Conservation (phyloP, 2,329 filamentous ascomycete species). For the Lachnum nothofagi region DNA sequence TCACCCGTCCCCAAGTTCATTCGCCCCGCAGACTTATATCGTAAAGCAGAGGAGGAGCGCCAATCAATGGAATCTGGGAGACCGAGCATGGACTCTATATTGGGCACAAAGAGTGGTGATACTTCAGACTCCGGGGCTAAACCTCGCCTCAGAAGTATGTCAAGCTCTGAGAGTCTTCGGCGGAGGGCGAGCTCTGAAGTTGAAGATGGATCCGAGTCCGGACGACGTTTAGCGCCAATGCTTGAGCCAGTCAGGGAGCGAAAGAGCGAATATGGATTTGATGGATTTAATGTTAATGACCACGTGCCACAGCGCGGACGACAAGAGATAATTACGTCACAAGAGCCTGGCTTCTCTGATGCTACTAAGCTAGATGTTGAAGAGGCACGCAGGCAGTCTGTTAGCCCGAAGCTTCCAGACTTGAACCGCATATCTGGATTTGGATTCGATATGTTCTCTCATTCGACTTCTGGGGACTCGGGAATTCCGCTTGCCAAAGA, state of each 20-base stretch:
- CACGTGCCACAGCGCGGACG: constrained; percentile 3
- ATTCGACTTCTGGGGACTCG: constrained; percentile 13
- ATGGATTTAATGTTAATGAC: constrained; percentile 34
- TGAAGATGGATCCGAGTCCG: constrained; percentile 35
- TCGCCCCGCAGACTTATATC: constrained; percentile 73
- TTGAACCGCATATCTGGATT: constrained; percentile 56
- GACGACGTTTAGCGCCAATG: constrained; percentile 37
- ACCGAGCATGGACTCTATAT: constrained; percentile 51
- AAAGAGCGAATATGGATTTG: constrained; percentile 54
- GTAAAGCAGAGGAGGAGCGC: constrained; percentile 61
- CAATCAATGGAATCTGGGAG: constrained; percentile 53
- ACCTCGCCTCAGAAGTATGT: constrained; percentile 20
- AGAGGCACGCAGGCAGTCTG: constrained; percentile 34
- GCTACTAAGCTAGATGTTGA: constrained; percentile 15
- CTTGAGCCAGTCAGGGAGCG: constrained; percentile 53
- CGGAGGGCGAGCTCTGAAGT: constrained; percentile 21
- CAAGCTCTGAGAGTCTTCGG: constrained; percentile 24
- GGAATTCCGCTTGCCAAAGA: constrained; percentile 8
- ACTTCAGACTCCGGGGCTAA: constrained; percentile 23
- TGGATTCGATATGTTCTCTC: constrained; percentile 52
- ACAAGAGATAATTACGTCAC: background rate
- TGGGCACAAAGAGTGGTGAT: constrained; percentile 28
- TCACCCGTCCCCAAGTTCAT: constrained; percentile 55
- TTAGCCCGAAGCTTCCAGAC: constrained; percentile 54
- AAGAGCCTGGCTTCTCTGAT: background rate